A percentile compares a stretch with the other conserved stretches of the same genome.
phyloP scores from a whole-genome alignment of 495 filamentous ascomycete genomes.

The Xylaria flabelliformis region DNA sequence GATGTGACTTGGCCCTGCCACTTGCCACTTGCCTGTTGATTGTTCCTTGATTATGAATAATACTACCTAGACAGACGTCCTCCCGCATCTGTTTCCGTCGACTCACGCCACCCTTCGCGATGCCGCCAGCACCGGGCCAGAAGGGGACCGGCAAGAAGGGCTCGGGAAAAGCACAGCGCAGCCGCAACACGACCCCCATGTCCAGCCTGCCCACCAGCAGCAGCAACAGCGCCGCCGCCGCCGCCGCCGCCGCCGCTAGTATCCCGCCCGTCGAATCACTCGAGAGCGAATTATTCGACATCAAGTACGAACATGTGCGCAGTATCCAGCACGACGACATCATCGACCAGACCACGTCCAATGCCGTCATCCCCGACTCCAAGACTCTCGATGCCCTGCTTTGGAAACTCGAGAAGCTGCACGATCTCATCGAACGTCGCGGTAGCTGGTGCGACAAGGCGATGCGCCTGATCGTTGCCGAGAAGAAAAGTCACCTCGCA shows the following conservation, averaged over 20 bases:
- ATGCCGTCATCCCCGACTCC: conserved; percentile 73
- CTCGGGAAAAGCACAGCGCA: conserved; percentile 74
- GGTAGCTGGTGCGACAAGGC: conserved; percentile 70
- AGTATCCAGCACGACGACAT: conserved; percentile 73
- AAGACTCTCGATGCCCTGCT: conserved; percentile 72
- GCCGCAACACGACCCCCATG: conserved; percentile 84
- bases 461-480: conserved; percentile 72
- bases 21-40: background rate
- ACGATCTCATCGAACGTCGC: conserved; percentile 68
- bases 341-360: conserved; percentile 67
- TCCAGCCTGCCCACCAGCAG: conserved; percentile 61
- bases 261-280: conserved; percentile 61
- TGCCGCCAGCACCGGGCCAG: conserved; percentile 61
- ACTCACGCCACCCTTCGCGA: conserved; percentile 29
- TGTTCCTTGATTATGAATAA: background rate
- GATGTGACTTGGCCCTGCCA: background rate
- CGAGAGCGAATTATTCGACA: conserved; percentile 69
- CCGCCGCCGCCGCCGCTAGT: conserved; percentile 56
- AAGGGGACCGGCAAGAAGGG: conserved; percentile 81
- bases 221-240: conserved; percentile 60
- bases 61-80: background rate
- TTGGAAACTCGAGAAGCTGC: conserved; percentile 68
- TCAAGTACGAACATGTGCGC: conserved; percentile 57
- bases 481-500: conserved; percentile 60
- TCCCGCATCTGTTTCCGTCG: background rate